Evolutionary conservation across 192 early-diverging fungal genomes (phyloP).

Genomic region (Geosiphon pyriformis): DNA sequence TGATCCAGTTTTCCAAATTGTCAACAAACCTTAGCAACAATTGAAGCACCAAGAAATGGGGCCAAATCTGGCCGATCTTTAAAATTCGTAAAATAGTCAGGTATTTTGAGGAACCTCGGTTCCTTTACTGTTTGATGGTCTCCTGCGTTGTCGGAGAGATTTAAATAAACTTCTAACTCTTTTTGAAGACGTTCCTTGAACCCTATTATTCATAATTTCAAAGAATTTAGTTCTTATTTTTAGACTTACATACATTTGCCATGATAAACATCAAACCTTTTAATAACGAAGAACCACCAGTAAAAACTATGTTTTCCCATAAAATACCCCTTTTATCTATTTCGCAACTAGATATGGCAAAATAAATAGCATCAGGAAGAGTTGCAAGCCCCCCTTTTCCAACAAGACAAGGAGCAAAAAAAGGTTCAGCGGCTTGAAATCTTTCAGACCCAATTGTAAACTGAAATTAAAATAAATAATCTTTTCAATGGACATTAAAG

Average conservation of each 20-base stretch:
- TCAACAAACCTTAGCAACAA: slow-evolving; percentile 77
- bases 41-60: slow-evolving; percentile 76
- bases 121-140: slow-evolving; percentile 84
- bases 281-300: slow-evolving; percentile 68
- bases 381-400: slow-evolving; percentile 32
- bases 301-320: slow-evolving; percentile 82
- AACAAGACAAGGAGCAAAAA: slow-evolving; percentile 65
- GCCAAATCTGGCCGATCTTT: slow-evolving; percentile 65
- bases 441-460: slow-evolving; percentile 58
- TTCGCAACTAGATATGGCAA: slow-evolving; percentile 60
- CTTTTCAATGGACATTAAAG: too few species aligned
- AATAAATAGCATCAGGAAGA: slow-evolving; percentile 59
- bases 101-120: slow-evolving; percentile 70
- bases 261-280: slow-evolving; percentile 23
- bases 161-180: slow-evolving; percentile 54
- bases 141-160: slow-evolving; percentile 77
- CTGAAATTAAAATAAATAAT: slow-evolving; percentile 24
- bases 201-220: slow-evolving; percentile 34
- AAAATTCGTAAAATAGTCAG: slow-evolving; percentile 82
- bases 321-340: slow-evolving; percentile 69
- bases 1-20: not conserved
- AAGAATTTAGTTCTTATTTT: not conserved
- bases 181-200: slow-evolving; percentile 67
- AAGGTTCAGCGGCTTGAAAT: slow-evolving; percentile 54
- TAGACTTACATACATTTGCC: not conserved